phyloP scores from a whole-genome alignment of 768 basidiomycete genomes.

The Lactifluus volemus region DNA sequence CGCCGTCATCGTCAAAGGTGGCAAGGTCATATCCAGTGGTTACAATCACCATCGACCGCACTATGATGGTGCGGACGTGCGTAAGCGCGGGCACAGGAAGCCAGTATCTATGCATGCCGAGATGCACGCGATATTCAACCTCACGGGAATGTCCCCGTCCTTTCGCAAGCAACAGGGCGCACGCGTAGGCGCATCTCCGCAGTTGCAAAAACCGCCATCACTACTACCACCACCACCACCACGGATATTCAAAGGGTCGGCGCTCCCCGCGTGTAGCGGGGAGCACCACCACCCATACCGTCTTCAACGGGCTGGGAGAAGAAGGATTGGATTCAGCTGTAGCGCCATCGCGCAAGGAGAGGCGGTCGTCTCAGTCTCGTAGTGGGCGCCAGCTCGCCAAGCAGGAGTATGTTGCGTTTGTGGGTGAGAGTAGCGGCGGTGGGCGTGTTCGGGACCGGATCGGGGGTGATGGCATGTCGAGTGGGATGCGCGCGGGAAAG shows the following conservation, averaged over 20 bases:
- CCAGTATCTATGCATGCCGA: slow-evolving; percentile 50
- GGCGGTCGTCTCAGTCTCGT: background rate
- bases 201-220: slow-evolving; percentile 11
- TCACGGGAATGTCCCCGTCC: slow-evolving; percentile 42
- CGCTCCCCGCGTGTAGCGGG: slow-evolving; percentile 17
- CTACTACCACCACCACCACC: slow-evolving; percentile 17
- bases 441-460: background rate
- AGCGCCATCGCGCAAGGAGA: background rate
- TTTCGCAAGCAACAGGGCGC: slow-evolving; percentile 40
- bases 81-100: slow-evolving; percentile 33
- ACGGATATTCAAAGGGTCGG: slow-evolving; percentile 16
- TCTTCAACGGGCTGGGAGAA: background rate
- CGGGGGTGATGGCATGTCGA: background rate
- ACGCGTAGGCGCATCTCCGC: slow-evolving; percentile 23
- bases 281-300: slow-evolving; percentile 19
- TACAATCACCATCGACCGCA: slow-evolving; percentile 48
- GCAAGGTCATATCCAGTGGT: slow-evolving; percentile 44
- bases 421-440: background rate
- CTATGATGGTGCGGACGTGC: slow-evolving; percentile 39
- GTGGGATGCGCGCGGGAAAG: background rate
- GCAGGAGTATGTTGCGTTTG: slow-evolving; percentile 6
- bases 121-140: slow-evolving; percentile 50
- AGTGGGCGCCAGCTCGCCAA: background rate
- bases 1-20: slow-evolving; percentile 43
- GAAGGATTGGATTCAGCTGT: background rate